Evolutionary conservation across 225 moss, liverwort and hornwort genomes (phyloP).

Genomic region (Bryum argenteum): DNA sequence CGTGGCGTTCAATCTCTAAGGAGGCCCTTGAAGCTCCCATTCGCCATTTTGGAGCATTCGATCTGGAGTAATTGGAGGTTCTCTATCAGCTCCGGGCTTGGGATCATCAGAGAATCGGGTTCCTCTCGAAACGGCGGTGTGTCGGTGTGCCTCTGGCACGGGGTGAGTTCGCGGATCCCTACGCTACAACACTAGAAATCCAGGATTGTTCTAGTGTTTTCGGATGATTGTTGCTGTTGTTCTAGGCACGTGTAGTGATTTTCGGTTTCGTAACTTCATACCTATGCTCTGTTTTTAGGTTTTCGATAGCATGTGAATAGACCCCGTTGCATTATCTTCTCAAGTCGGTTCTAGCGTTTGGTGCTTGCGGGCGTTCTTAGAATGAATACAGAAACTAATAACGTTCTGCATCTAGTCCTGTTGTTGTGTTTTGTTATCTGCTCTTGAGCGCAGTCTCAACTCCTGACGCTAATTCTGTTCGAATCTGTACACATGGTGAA

Average conservation of each 20-base stretch:
- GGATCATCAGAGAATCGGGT: neutral
- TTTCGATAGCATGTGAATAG: neutral
- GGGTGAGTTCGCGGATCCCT: slow-evolving; percentile 12
- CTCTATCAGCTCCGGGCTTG: neutral
- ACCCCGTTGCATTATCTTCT: neutral
- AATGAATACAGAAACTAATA: neutral
- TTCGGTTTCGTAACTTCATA: neutral
- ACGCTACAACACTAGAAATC: neutral
- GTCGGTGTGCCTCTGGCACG: slow-evolving; percentile 7
- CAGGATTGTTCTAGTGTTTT: slow-evolving; percentile 21
- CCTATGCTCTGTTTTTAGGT: slow-evolving; percentile 10
- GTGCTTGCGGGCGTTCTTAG: slow-evolving; percentile 1
- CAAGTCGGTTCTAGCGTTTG: slow-evolving; percentile 2
- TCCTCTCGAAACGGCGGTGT: neutral
- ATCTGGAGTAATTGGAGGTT: neutral
- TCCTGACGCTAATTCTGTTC: neutral
- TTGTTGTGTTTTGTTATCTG: neutral
- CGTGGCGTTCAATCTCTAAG: neutral
- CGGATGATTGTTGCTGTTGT: neutral
- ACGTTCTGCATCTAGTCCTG: slow-evolving; percentile 9
- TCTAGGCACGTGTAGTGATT: neutral
- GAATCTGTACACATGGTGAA: neutral
- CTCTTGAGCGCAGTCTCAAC: neutral
- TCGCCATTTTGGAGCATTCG: slow-evolving; percentile 8
- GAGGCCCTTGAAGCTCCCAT: slow-evolving; percentile 17